phyloP scores from a whole-genome alignment of 2,329 filamentous ascomycete genomes.

The Trichocomaceae sp. region DNA sequence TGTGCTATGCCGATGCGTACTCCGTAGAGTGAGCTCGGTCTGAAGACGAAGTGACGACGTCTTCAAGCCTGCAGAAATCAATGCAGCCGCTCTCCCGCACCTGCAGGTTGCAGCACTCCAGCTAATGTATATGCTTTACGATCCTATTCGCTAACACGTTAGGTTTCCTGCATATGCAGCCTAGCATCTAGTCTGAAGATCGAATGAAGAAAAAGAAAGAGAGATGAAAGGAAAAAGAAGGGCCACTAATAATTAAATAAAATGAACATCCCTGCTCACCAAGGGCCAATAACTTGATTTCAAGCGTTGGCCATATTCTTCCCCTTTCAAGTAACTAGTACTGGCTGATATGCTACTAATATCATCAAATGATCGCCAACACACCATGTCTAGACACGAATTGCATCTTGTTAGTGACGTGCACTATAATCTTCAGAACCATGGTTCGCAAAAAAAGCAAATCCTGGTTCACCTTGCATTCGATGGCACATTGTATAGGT shows the following conservation, averaged over 20 bases:
- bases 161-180: slow-evolving; percentile 7
- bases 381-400: not conserved
- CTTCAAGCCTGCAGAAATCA: not conserved
- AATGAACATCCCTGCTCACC: not conserved
- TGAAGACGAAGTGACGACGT: not conserved
- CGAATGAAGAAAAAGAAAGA: not conserved
- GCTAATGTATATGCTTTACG: not conserved
- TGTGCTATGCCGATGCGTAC: no score
- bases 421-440: not conserved
- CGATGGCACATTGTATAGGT: no score
- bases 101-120: slow-evolving; percentile 1
- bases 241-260: not conserved
- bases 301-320: not conserved
- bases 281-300: not conserved
- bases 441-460: not conserved
- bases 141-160: slow-evolving; percentile 2
- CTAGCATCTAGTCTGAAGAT: not conserved
- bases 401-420: not conserved
- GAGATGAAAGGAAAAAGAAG: not conserved
- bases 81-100: not conserved
- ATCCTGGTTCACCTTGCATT: not conserved
- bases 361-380: not conserved
- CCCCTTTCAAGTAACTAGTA: not conserved
- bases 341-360: not conserved
- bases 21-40: not conserved